Evolutionary conservation across 106 monocot species (phyloP).

Genomic region (Dactylorhiza incarnata): DNA sequence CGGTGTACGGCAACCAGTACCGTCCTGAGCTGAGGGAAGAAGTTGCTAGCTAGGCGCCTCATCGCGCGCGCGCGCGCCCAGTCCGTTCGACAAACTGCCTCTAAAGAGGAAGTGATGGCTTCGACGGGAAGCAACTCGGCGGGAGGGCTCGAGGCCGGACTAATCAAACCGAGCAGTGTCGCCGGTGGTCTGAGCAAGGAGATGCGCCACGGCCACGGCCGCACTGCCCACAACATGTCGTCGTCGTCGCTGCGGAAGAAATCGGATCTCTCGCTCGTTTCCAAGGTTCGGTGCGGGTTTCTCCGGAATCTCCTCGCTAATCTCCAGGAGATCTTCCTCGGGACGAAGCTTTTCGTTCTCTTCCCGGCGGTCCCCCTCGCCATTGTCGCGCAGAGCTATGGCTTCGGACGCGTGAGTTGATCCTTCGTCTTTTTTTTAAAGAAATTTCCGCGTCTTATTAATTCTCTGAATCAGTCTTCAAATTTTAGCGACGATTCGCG

Average conservation of each 20-base stretch:
- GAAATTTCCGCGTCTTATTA: too few relatives aligned
- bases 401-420: constrained; percentile 37
- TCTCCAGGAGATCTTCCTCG: constrained; percentile 81
- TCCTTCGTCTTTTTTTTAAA: background rate
- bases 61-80: background rate
- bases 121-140: background rate
- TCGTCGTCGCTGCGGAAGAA: constrained; percentile 56
- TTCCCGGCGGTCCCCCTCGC: constrained; percentile 74
- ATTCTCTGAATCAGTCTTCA: too few relatives aligned
- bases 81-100: constrained; percentile 4
- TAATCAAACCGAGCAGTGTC: background rate
- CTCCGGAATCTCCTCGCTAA: constrained; percentile 51
- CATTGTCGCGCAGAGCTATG: constrained; percentile 34
- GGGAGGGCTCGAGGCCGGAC: background rate
- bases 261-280: constrained; percentile 37
- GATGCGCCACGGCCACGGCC: constrained; percentile 23
- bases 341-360: constrained; percentile 82
- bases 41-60: background rate
- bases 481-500: too few relatives aligned
- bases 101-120: constrained; percentile 2
- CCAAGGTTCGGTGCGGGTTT: constrained; percentile 35
- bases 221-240: constrained; percentile 70
- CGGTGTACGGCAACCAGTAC: background rate
- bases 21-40: background rate
- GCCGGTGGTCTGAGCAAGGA: constrained; percentile 16